These are phyloP conservation scores for Hypoxylon crocopeplum DNA, from an alignment of 495 filamentous ascomycete genomes.

Conservation along the genomic window DNA sequence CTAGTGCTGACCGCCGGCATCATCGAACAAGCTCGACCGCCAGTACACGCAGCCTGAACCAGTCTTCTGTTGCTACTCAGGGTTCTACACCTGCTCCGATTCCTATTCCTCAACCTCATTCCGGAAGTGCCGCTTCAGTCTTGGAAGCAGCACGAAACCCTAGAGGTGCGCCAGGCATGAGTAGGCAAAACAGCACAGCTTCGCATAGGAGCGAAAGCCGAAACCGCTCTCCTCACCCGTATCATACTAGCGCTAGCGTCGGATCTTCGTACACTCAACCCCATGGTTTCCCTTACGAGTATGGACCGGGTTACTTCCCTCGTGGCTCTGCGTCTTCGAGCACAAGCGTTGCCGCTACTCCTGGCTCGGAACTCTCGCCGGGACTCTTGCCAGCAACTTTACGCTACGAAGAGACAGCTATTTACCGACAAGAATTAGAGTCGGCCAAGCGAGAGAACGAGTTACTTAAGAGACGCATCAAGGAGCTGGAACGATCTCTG, in stretches of 20 bases:
- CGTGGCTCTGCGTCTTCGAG: constrained; percentile 31
- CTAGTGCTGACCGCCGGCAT: constrained; percentile 46
- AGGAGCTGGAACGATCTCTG: constrained; percentile 70
- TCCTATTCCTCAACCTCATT: constrained; percentile 37
- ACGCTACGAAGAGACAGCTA: constrained; percentile 74
- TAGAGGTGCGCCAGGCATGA: constrained; percentile 44
- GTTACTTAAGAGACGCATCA: constrained; percentile 70
- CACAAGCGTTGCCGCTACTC: constrained; percentile 42
- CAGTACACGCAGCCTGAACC: constrained; percentile 65
- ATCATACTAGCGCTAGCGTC: constrained; percentile 26
- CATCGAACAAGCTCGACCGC: constrained; percentile 54
- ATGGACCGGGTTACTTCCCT: constrained; percentile 47
- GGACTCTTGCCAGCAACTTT: constrained; percentile 59
- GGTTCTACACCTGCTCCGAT: constrained; percentile 35
- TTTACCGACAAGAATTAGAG: constrained; percentile 75
- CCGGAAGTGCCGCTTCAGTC: constrained; percentile 36
- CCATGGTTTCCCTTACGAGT: constrained; percentile 29
- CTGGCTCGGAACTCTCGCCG: constrained; percentile 50
- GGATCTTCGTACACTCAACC: constrained; percentile 32
- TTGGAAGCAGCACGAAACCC: constrained; percentile 42
- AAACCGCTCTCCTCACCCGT: constrained; percentile 48
- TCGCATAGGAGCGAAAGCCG: constrained; percentile 50
- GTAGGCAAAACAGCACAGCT: constrained; percentile 52
- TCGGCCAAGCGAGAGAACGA: constrained; percentile 82
- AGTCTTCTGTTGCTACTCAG: constrained; percentile 50